Percentiles rank a stretch among this genome's conserved stretches.
Conservation (phyloP, 805 yeast genomes). For the Starmerella apis region DNA sequence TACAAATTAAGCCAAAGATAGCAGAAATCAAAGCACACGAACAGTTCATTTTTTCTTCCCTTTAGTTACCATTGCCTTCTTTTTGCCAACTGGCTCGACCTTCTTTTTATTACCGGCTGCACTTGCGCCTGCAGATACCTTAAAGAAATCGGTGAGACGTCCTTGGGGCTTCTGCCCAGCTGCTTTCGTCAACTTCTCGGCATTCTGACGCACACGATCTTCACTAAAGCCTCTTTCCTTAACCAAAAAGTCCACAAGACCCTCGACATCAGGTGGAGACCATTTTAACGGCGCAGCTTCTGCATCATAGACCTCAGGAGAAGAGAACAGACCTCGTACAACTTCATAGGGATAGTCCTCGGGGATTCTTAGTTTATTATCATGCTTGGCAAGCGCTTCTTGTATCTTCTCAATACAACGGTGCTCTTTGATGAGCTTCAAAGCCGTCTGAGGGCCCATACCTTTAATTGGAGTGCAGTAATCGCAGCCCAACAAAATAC, state of each 20-base stretch:
- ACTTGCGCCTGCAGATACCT: constrained; percentile 37
- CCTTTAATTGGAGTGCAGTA: constrained; percentile 93
- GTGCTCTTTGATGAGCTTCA: constrained; percentile 77
- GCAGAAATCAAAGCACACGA: no score
- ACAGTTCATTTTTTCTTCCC: constrained; percentile 5
- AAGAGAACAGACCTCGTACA: constrained; percentile 70
- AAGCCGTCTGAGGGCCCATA: constrained; percentile 91
- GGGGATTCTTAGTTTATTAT: constrained; percentile 71
- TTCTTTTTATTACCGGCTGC: background rate
- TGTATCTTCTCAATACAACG: constrained; percentile 70
- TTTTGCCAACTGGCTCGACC: constrained; percentile 5
- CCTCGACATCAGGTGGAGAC: constrained; percentile 81
- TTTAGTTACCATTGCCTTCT: constrained; percentile 11
- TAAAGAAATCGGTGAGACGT: constrained; percentile 83
- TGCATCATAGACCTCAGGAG: constrained; percentile 68
- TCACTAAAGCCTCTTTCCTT: constrained; percentile 84
- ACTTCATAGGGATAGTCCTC: constrained; percentile 90
- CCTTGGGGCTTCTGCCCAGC: constrained; percentile 81
- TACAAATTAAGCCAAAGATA: no score
- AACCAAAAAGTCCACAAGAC: constrained; percentile 71
- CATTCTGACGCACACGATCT: constrained; percentile 81
- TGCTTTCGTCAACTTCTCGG: constrained; percentile 72
- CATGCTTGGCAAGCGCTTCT: constrained; percentile 42
- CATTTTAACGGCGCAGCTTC: constrained; percentile 64
- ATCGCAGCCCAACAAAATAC: constrained; percentile 92